A percentile compares a stretch with the other conserved stretches of the same genome.
Conservation (phyloP, 2,329 filamentous ascomycete species). For the Cercospora sesami region DNA sequence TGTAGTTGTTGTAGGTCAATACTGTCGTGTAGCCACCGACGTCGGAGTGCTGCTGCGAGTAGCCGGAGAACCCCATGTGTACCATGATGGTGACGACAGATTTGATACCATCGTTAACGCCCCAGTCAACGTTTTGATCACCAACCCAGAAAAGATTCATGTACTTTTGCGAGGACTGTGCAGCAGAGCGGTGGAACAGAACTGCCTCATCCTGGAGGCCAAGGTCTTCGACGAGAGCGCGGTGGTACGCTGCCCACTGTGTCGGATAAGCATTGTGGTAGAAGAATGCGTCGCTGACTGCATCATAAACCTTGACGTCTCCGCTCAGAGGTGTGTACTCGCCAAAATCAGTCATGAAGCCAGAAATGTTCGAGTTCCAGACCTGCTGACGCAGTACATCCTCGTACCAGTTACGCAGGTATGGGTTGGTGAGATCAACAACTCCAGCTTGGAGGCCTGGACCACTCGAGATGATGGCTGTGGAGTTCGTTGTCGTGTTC, state of each 20-base stretch:
- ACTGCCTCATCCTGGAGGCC: conserved; percentile 37
- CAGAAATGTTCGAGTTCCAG: conserved; percentile 41
- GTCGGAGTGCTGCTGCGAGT: conserved; percentile 40
- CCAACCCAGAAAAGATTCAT: conserved; percentile 45
- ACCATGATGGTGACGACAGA: conserved; percentile 39
- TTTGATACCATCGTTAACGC: conserved; percentile 41
- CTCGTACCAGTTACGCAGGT: conserved; percentile 38
- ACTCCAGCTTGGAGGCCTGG: conserved; percentile 42
- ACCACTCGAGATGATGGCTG: conserved; percentile 41
- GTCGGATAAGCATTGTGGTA: conserved; percentile 42
- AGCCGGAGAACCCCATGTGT: conserved; percentile 43
- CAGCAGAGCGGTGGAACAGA: conserved; percentile 41
- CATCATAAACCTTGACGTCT: conserved; percentile 33
- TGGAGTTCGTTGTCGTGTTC: conserved; percentile 40
- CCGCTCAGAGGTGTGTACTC: conserved; percentile 40
- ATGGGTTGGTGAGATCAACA: conserved; percentile 41
- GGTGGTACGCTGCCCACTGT: conserved; percentile 40
- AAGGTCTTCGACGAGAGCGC: conserved; percentile 34
- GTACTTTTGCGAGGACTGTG: conserved; percentile 37
- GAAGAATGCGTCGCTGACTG: conserved; percentile 37
- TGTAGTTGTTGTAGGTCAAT: conserved; percentile 33
- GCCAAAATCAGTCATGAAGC: conserved; percentile 43
- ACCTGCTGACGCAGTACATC: conserved; percentile 39
- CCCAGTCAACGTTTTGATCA: conserved; percentile 41
- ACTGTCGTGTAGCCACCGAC: conserved; percentile 43